phyloP scores from a whole-genome alignment of 2,329 filamentous ascomycete genomes.

The Sporothrix luriei region DNA sequence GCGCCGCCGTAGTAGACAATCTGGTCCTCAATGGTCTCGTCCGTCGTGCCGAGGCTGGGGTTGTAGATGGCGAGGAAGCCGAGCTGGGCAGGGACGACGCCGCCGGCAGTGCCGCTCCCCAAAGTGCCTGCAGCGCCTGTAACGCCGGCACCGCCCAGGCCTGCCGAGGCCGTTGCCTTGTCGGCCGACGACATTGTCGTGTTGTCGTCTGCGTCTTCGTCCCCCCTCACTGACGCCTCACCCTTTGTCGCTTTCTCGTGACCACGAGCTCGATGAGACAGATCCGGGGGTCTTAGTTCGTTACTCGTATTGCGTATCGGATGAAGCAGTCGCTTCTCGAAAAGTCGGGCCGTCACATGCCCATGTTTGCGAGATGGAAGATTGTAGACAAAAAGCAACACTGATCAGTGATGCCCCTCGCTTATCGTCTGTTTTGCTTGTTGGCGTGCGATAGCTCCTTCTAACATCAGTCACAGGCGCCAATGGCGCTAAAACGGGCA shows the following conservation, averaged over 20 bases:
- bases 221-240: neutral
- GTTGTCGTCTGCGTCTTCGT: neutral
- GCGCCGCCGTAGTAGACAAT: conserved; percentile 71
- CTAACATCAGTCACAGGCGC: conserved; percentile 14
- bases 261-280: neutral
- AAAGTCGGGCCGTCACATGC: neutral
- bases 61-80: conserved; percentile 96
- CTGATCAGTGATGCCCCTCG: neutral
- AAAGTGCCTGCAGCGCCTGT: neutral
- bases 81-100: conserved; percentile 74
- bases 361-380: neutral
- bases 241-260: neutral
- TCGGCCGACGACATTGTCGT: conserved; percentile 12
- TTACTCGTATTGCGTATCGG: too few relatives aligned
- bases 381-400: neutral
- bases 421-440: neutral
- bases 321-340: conserved; percentile 3
- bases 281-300: neutral
- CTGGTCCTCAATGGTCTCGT: conserved; percentile 76
- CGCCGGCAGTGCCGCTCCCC: conserved; percentile 16
- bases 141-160: conserved; percentile 48
- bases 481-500: neutral
- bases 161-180: conserved; percentile 3
- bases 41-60: conserved; percentile 59
- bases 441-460: neutral